Base-by-base conservation (phyloP, 2,329 filamentous ascomycete genomes). In the Colletotrichum lupini region DNA sequence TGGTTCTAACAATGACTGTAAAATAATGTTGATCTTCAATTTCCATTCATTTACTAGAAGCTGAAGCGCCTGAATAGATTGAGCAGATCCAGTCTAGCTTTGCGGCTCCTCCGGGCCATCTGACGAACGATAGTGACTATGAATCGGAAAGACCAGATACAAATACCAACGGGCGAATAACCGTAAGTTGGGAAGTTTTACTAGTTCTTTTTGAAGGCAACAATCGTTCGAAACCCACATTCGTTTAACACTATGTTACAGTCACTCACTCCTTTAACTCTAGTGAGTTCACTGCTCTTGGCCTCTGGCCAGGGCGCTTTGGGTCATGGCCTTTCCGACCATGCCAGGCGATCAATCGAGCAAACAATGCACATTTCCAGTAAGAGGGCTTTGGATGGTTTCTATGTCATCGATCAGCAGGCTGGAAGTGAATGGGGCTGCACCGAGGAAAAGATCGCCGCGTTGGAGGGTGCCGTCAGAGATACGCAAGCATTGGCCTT, bases 341-440 rank as follows among this genome's bases (percentile, higher is more conserved):
- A 30, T 30, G 35, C 42, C 9, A 61, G n/a, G 7, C 22, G 58
- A 5, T 49, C 58, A 5, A 46, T 61, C 2, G 35, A 61, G 7
- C 12, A n/a, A 61, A 30, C 58, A 19, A 28, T 61, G 16, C 35
- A 46, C 22, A 46, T 37, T 11, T 11, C 26, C 22, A 49, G 22
- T 3, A 61, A 46, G 19, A 37, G 58, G 6, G 58, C 58, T 46
- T 7, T 61, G 0, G 22, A 68, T n/a, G 66, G 66, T 16, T 68
- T n/a, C 26, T 68, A 53, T 12, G 66, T 68, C 19, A 62, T 68
- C 8, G 57, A 68, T 16, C 28, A 60, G 42, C 16, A 55, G 26
- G 7, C 12, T 14, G 46, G 28, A 16, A 62, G 66, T 24, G 24
- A 53, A 1, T 68, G 56, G 56, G 66, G 66, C 24, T 68, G 66